These are phyloP conservation scores for Castanospermum australe DNA, from an alignment of 306 rosid species.

Conservation along the genomic window DNA sequence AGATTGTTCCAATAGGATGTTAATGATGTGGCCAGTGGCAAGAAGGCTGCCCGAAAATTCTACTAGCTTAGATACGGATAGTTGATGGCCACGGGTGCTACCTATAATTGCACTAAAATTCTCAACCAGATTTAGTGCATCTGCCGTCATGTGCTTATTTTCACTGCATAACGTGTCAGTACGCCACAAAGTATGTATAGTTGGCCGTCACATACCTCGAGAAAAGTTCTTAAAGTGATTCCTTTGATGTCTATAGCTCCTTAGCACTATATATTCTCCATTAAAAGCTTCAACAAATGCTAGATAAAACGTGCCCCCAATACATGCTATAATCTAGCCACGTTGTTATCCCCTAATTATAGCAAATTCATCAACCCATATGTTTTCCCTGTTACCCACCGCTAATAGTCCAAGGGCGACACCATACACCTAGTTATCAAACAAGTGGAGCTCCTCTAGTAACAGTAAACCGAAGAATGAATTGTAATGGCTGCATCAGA, in stretches of 20 bases:
- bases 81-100: conserved; percentile 24
- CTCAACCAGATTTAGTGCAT: conserved; percentile 38
- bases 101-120: conserved; percentile 35
- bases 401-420: conserved; percentile 77
- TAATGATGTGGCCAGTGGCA: conserved; percentile 22
- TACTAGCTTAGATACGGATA: background rate
- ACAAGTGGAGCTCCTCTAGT: conserved; percentile 66
- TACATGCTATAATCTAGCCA: background rate
- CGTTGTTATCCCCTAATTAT: background rate
- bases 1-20: background rate
- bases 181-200: background rate
- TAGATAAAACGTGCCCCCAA: conserved; percentile 15
- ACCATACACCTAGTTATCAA: conserved; percentile 72
- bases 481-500: conserved; percentile 58
- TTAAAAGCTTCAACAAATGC: conserved; percentile 11
- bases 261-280: conserved; percentile 1
- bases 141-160: conserved; percentile 38
- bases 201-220: background rate
- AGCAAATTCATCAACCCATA: conserved; percentile 36
- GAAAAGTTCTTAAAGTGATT: background rate
- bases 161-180: conserved; percentile 26
- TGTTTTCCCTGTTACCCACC: conserved; percentile 56
- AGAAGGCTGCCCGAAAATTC: conserved; percentile 21
- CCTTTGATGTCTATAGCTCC: background rate
- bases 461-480: conserved; percentile 70